Base-by-base conservation (phyloP, 371 early-diverging fungal genomes). In the Mucor circinelloides region DNA sequence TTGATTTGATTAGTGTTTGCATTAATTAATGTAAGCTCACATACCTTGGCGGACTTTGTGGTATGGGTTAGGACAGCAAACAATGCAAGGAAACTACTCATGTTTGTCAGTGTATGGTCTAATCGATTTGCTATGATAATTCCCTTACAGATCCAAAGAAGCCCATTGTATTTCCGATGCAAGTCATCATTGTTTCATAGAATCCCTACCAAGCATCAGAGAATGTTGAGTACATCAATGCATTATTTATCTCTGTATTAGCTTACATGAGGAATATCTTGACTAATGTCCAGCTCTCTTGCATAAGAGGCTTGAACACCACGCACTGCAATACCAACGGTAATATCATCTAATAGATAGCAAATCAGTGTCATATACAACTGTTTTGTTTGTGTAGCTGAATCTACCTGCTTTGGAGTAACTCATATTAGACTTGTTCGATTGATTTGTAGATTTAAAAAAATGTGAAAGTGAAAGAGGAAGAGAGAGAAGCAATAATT, bases 41-140 rank as follows among this genome's bases (percentile, higher is more conserved):
- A 13, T 67, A 74, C 81, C 82, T 79, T 93, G 92, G 10, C 71
- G 69, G 10, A 95, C 83, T 32, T 80, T 75, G 62, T 89, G 88
- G 70, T 84, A 95, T 25, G 95, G 96, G 68, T 92, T 93, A 0
- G 93, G 90, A 68, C 83, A 95, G 71, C 90, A 93, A 64, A 76
- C 10, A 40, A 73, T 63, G 59, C 82, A 82, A 28, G 82, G 82
- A 52, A 82, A 63, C 77, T 77, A 65, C 27, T 12, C 4, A 9
- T 9, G 21, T 9, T 46, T 46, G 8, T 9, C 21, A 19, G 8
- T 46, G 13, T 6, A 52, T 52, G 23, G 23, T 27, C 12, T 13
- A 25, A 27, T 52, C 34, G n/a, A 36, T 10, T 50, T 2, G 10
- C 17, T 48, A 56, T 7, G 40, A 4, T 27, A 13, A 52, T 52